Conservation (phyloP, 208 protist species). For the Acanthamoeba lenticulata region DNA sequence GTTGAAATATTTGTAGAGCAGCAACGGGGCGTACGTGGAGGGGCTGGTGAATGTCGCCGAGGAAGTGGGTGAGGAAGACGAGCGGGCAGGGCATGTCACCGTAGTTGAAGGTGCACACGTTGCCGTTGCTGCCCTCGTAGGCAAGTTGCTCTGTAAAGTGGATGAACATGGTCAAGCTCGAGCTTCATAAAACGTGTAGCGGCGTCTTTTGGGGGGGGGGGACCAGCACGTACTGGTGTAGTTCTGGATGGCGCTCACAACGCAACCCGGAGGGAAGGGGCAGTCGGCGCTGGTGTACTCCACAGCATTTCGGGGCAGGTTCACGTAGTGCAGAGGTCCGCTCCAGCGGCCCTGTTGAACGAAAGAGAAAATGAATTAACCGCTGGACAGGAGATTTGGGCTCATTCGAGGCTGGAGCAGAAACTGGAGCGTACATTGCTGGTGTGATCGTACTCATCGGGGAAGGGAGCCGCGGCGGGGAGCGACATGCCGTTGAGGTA, state of each 20-base stretch:
- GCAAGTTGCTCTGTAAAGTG: slow-evolving; percentile 19
- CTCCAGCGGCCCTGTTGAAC: slow-evolving; percentile 51
- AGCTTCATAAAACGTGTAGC: background rate
- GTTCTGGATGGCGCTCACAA: slow-evolving; percentile 63
- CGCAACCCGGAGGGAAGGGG: slow-evolving; percentile 56
- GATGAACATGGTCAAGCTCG: background rate
- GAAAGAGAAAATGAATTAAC: background rate
- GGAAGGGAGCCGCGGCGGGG: slow-evolving; percentile 14
- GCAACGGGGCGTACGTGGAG: slow-evolving; percentile 55
- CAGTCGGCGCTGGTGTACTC: slow-evolving; percentile 57
- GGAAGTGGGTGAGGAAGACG: slow-evolving; percentile 69
- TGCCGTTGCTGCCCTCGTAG: background rate
- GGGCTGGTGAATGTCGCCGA: slow-evolving; percentile 69
- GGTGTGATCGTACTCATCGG: slow-evolving; percentile 69
- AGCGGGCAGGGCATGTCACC: slow-evolving; percentile 63
- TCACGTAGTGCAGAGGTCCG: slow-evolving; percentile 45
- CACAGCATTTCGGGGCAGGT: slow-evolving; percentile 52
- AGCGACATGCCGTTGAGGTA: slow-evolving; percentile 40
- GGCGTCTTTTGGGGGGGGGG: background rate
- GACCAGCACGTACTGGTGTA: slow-evolving; percentile 65
- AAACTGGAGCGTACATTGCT: background rate
- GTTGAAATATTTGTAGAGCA: background rate
- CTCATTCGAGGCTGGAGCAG: background rate
- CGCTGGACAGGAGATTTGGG: background rate
- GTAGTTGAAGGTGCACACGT: slow-evolving; percentile 52